phyloP scores from a whole-genome alignment of 176 grass and related monocot species.

The Bolboschoenus planiculmis region DNA sequence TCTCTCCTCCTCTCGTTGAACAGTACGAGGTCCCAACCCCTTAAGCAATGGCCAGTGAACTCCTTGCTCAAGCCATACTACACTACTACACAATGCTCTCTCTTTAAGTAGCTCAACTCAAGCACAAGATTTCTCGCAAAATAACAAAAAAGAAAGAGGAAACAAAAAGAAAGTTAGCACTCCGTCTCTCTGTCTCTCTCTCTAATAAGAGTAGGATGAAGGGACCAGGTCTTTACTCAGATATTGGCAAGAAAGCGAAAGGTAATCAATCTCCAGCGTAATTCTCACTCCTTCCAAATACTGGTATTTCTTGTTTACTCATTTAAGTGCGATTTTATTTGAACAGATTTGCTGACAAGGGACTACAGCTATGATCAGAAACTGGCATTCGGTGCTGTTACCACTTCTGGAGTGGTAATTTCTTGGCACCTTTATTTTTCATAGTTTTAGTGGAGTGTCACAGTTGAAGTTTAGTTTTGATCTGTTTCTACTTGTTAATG shows the following conservation, averaged over 20 bases:
- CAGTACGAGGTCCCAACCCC: neutral
- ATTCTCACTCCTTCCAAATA: neutral
- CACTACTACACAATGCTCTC: neutral
- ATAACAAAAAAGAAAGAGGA: neutral
- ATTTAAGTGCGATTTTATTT: neutral
- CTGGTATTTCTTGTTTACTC: neutral
- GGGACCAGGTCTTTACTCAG: constrained; percentile 2
- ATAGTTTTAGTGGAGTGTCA: neutral
- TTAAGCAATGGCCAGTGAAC: neutral
- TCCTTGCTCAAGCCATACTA: neutral
- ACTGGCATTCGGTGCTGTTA: constrained; percentile 58
- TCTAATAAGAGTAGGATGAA: neutral
- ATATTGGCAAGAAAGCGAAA: constrained; percentile 1
- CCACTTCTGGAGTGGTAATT: constrained; percentile 75
- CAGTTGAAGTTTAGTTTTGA: neutral
- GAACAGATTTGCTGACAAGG: constrained; percentile 80
- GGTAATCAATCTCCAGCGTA: neutral
- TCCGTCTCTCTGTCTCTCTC: neutral
- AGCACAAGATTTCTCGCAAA: neutral
- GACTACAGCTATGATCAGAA: constrained; percentile 97
- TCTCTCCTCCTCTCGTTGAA: neutral
- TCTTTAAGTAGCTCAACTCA: neutral
- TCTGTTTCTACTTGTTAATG: neutral
- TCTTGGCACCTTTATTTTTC: neutral
- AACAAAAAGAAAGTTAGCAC: neutral